Evolutionary conservation across 192 early-diverging fungal genomes (phyloP).

Genomic region (Mortierella hygrophila): DNA sequence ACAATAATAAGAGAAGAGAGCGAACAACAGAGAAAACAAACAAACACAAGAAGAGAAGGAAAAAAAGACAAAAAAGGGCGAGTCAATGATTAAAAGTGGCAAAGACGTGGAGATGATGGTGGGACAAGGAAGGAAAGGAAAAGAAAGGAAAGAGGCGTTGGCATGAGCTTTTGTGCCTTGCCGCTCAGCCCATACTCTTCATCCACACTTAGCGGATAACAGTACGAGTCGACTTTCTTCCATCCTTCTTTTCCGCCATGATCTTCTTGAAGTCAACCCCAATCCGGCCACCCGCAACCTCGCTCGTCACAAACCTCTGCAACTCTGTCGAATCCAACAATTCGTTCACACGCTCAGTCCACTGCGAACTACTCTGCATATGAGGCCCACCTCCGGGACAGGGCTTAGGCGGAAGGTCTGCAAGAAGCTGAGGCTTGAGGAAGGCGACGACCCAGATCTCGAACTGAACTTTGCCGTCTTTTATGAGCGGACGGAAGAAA

Average conservation of each 20-base stretch:
- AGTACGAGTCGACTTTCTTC: neutral
- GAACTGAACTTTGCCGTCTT: conserved; percentile 20
- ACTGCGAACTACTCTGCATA: neutral
- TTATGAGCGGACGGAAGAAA: conserved; percentile 10
- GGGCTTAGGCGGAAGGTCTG: neutral
- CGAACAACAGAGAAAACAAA: neutral
- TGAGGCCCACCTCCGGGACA: neutral
- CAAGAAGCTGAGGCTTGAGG: neutral
- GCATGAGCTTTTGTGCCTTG: neutral
- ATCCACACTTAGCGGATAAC: neutral
- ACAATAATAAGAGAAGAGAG: neutral
- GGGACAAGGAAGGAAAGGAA: neutral
- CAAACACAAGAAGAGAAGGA: neutral
- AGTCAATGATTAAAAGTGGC: neutral
- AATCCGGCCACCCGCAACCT: conserved; percentile 6
- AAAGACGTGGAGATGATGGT: too few relatives aligned
- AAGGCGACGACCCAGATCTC: conserved; percentile 37
- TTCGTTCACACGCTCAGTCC: neutral
- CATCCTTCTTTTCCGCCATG: conserved; percentile 11
- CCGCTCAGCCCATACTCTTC: neutral
- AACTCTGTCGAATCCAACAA: neutral
- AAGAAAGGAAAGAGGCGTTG: neutral
- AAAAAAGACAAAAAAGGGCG: neutral
- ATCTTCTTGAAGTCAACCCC: conserved; percentile 25
- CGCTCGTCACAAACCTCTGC: neutral